Base-by-base conservation (phyloP, 169 alveolate genomes). In the Amoebophrya sp. region DNA sequence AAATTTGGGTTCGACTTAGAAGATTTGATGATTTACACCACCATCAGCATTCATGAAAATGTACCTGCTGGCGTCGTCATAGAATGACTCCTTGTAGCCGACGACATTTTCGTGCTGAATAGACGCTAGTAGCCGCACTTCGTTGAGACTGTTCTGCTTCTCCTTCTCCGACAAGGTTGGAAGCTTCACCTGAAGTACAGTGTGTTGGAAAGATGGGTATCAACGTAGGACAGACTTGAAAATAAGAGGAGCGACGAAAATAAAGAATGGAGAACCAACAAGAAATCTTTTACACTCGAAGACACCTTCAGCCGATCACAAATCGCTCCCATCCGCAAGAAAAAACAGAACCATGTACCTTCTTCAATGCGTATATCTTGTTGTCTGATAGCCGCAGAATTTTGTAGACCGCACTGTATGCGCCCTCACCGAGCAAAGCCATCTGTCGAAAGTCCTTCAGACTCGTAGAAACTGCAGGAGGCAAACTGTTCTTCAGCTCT, bases 161-260 rank as follows among this genome's bases (percentile, higher is more conserved):
- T 90, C 92, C 54, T 90, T 90, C 89, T 90, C 92, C 55, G 92
- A 90, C 89, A 90, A 33, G 10, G 40, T 90, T 55, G 92, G 92
- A 33, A 90, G 89, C 23, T 47, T 90, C n/a, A n/a, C n/a, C n/a
- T n/a, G n/a, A n/a, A n/a, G n/a, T n/a, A n/a, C n/a, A n/a, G n/a
- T n/a, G n/a, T n/a, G n/a, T n/a, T n/a, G n/a, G n/a, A n/a, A n/a
- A n/a, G n/a, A n/a, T n/a, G n/a, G n/a, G n/a, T n/a, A n/a, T n/a
- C n/a, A n/a, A n/a, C n/a, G n/a, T n/a, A n/a, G n/a, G n/a, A n/a
- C n/a, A n/a, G n/a, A n/a, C n/a, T n/a, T n/a, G n/a, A n/a, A n/a
- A n/a, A n/a, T n/a, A n/a, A n/a, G n/a, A n/a, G n/a, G n/a, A n/a
- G n/a, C n/a, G n/a, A n/a, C n/a, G n/a, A n/a, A n/a, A n/a, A n/a